These are phyloP conservation scores for Oryza glaberrima DNA, from an alignment of 176 grass and related monocot genomes.

Conservation along the genomic window DNA sequence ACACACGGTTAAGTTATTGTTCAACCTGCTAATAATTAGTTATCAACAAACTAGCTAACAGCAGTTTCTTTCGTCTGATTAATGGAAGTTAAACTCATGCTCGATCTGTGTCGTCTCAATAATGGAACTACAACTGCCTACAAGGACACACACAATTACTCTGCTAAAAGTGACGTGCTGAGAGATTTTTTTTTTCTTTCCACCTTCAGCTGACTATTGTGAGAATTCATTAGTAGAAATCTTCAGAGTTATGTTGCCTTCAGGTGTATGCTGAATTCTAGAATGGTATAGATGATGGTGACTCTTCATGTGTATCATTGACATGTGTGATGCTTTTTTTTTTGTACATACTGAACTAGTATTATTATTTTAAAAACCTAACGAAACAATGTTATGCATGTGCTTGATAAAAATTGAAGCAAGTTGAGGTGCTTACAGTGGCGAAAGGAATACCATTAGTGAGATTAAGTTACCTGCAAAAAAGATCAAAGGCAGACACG, in stretches of 20 bases:
- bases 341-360: too few relatives aligned
- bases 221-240: neutral
- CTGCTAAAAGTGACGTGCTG: neutral
- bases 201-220: neutral
- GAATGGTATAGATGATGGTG: constrained; percentile 34
- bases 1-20: neutral
- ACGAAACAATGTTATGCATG: neutral
- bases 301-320: neutral
- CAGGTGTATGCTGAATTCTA: constrained; percentile 41
- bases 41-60: neutral
- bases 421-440: constrained; percentile 58
- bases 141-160: constrained; percentile 10
- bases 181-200: neutral
- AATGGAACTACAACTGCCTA: constrained; percentile 2
- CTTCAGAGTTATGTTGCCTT: constrained; percentile 35
- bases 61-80: neutral
- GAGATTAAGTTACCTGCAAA: constrained; percentile 88
- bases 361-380: neutral
- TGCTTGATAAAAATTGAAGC: neutral
- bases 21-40: neutral
- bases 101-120: neutral
- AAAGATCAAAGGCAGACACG: neutral
- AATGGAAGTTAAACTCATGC: neutral
- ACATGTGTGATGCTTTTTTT: neutral
- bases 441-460: constrained; percentile 79